These are phyloP conservation scores for Cercospora brassicicola DNA, from an alignment of 2,329 filamentous ascomycete species.

Conservation along the genomic window DNA sequence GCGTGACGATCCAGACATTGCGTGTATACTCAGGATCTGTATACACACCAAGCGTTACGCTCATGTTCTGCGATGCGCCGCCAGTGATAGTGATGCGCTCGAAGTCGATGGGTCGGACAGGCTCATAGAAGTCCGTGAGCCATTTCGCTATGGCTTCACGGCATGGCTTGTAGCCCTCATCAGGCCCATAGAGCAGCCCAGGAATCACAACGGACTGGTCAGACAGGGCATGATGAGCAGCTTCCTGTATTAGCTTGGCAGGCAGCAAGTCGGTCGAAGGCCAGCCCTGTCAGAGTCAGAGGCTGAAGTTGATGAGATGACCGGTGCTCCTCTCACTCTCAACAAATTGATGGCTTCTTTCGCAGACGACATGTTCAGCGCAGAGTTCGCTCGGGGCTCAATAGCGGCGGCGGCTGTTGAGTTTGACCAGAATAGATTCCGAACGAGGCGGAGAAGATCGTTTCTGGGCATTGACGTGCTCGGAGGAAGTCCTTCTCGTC, in stretches of 20 bases:
- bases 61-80: slow-evolving; percentile 80
- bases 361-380: slow-evolving; percentile 3
- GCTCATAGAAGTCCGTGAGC: slow-evolving; percentile 64
- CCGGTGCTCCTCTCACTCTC: slow-evolving; percentile 42
- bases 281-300: slow-evolving; percentile 51
- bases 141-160: slow-evolving; percentile 68
- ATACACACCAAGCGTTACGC: slow-evolving; percentile 73
- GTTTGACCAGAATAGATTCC: slow-evolving; percentile 12
- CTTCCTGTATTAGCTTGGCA: slow-evolving; percentile 59
- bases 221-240: slow-evolving; percentile 62
- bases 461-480: slow-evolving; percentile 11
- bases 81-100: slow-evolving; percentile 77
- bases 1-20: slow-evolving; percentile 76
- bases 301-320: neutral
- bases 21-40: slow-evolving; percentile 75
- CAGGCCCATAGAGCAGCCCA: slow-evolving; percentile 76
- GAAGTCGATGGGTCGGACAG: slow-evolving; percentile 45
- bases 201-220: slow-evolving; percentile 60
- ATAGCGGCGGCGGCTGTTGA: neutral
- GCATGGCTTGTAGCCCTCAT: slow-evolving; percentile 70
- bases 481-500: neutral
- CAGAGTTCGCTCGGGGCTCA: neutral
- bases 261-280: slow-evolving; percentile 67
- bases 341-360: slow-evolving; percentile 60
- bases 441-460: slow-evolving; percentile 18